phyloP scores from a whole-genome alignment of 441 rosid species.

The Aquilaria agallochum region DNA sequence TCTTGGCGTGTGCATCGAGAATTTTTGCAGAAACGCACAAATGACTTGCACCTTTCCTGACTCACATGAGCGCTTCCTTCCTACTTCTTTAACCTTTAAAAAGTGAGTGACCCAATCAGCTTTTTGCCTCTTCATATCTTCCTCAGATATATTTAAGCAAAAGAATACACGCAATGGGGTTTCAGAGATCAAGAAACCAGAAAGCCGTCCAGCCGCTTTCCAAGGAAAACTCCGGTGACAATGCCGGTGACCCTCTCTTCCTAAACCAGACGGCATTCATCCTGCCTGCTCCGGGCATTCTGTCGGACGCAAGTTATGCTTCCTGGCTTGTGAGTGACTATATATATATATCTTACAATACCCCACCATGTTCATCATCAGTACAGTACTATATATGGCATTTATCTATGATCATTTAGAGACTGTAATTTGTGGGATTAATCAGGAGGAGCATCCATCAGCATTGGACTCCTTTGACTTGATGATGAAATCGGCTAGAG shows the following conservation, averaged over 20 bases:
- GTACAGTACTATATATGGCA: neutral
- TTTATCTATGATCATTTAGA: neutral
- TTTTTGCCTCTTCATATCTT: slow-evolving; percentile 9
- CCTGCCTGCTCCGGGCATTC: neutral
- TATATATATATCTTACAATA: neutral
- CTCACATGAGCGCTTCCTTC: neutral
- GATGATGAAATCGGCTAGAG: slow-evolving; percentile 30
- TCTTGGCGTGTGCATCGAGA: too few species aligned
- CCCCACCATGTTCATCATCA: neutral
- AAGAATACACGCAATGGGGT: slow-evolving; percentile 25
- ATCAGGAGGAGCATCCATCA: slow-evolving; percentile 37
- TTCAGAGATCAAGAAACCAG: slow-evolving; percentile 18
- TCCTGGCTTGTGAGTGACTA: slow-evolving; percentile 45
- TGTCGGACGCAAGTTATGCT: slow-evolving; percentile 22
- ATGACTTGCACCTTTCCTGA: neutral
- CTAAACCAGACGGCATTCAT: slow-evolving; percentile 3
- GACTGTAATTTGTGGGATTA: neutral
- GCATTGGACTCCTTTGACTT: slow-evolving; percentile 26
- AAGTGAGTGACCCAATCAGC: neutral
- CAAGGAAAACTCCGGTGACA: neutral
- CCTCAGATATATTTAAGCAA: slow-evolving; percentile 15
- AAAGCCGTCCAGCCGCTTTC: slow-evolving; percentile 16
- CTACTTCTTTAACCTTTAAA: neutral
- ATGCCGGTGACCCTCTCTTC: slow-evolving; percentile 4
- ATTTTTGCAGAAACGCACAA: too few species aligned